Evolutionary conservation across 306 rosid species (phyloP).

Genomic region (Alnus glutinosa): DNA sequence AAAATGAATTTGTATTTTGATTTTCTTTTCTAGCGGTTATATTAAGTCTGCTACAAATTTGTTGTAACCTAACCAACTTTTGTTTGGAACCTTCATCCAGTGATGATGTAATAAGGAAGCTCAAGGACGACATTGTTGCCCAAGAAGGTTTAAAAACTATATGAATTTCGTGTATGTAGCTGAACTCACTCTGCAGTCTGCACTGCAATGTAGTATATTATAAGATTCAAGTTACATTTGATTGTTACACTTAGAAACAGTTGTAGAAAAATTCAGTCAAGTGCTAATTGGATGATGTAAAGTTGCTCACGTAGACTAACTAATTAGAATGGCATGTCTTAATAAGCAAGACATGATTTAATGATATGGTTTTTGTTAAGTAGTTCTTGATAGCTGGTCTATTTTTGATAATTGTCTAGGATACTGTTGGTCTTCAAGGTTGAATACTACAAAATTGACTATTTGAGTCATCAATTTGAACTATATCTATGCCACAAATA

Average conservation of each 20-base stretch:
- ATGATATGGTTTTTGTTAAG: not conserved
- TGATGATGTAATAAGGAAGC: conserved; percentile 20
- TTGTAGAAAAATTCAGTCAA: conserved; percentile 28
- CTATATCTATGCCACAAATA: not conserved
- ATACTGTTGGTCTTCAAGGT: not conserved
- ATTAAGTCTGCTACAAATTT: conserved; percentile 9
- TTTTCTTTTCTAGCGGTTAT: not conserved
- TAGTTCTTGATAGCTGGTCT: not conserved
- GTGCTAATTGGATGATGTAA: conserved; percentile 19
- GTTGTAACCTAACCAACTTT: not conserved
- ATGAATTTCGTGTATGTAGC: conserved; percentile 9
- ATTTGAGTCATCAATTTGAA: not conserved
- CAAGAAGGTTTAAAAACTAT: conserved; percentile 19
- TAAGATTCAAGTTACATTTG: not conserved
- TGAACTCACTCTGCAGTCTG: too few species aligned
- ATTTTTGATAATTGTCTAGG: not conserved
- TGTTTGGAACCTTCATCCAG: conserved; percentile 16
- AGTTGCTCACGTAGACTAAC: conserved; percentile 9
- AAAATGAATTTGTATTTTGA: not conserved
- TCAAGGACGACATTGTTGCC: conserved; percentile 36
- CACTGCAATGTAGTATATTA: conserved; percentile 26
- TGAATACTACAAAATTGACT: not conserved
- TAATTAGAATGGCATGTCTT: conserved; percentile 8
- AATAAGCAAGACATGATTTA: not conserved
- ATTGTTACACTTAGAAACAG: conserved; percentile 21